Base-by-base conservation (phyloP, 805 yeast genomes). In the Kuraishia hungarica region DNA sequence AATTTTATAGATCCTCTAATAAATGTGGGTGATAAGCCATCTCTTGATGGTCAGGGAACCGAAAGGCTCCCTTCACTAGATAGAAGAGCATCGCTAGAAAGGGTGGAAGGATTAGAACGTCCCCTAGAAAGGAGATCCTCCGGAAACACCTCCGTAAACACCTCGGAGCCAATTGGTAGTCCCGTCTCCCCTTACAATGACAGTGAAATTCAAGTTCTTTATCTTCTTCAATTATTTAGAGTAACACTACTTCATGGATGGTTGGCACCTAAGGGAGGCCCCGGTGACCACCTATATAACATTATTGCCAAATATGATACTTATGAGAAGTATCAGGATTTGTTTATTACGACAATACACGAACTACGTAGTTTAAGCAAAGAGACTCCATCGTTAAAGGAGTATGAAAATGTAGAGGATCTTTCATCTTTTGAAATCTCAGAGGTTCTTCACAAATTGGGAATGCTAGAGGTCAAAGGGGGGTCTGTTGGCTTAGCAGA, bases 171-270 rank as follows among this genome's bases (percentile, higher is more conserved):
- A 8, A 29, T 43, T 48, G 10, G 29, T 10, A 10, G 29, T 10
- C 29, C 29, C 29, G 5, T 26, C 5, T 26, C 29, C 8, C 17
- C 8, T 13, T 19, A 47, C 15, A 28, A 48, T n/a, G 53, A 35
- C 6, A 20, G 22, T 19, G 55, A 59, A 46, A 53, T 54, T 1
- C 50, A 51, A 19, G 39, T 70, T 2, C 54, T 54, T 13, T 43
- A 55, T 2, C 51, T 70, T 19, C 52, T 70, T 19, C 47, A 53
- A 1, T 39, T 67, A 13, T 66, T 70, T 48, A 58, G 57, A 7
- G 51, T 69, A 8, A 65, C 66, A 50, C 76, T 92, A 48, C 82
- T 82, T 2, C 98, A 93, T 67, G 97, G 97, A 1, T 92, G 97
- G 96, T 72, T 85, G 24, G 72, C 81, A n/a, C 78, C 78, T 52